Evolutionary conservation across 331 rosid genomes (phyloP), one percentile per base, ranked within the genome.

Genomic region (Arachis monticola): DNA sequence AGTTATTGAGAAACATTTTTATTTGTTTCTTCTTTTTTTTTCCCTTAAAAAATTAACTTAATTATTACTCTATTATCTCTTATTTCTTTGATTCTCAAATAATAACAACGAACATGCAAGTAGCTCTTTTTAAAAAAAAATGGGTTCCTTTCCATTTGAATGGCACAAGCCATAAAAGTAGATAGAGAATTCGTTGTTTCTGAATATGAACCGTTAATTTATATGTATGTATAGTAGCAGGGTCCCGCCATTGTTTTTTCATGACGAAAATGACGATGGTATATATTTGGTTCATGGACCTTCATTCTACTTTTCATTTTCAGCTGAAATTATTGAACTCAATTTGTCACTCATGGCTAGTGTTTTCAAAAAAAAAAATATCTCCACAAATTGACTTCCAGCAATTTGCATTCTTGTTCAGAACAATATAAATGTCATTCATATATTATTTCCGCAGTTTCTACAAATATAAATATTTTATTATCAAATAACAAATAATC

Each of bases 241-340:
- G 80, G 83, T 57, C 83, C 83, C 81, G 69, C 86, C 12, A 56
- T 1, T 22, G 5, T 22, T 56, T 22, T 17, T 2, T 31, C 35
- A 8, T 56, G 61, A 14, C 63, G 31, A 27, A 5, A 9, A 8
- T 41, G 48, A 13, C 30, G 44, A 45, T 22, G 27, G 27, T 22
- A 22, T 22, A 22, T 22, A 22, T 70, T 45, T 67, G 83, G 83
- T 82, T 85, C 86, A 85, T 79, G 86, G 63, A 85, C 60, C 3
- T 48, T 0, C 4, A 50, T 3, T 50, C 5, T 13, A 2, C 2
- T 7, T 46, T 32, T 44, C 0, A 7, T 44, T 30, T 42, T 41
- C 12, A 35, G 59, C 59, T 13, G 30, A 13, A 13, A 53, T 13
- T 53, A 5, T 53, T 53, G 59, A 53, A n/a, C 27, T 5, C 27